Evolutionary conservation across 768 basidiomycete species (phyloP), one percentile per base, ranked within the genome.

Genomic region (Pilatotrama ljubarskyi): DNA sequence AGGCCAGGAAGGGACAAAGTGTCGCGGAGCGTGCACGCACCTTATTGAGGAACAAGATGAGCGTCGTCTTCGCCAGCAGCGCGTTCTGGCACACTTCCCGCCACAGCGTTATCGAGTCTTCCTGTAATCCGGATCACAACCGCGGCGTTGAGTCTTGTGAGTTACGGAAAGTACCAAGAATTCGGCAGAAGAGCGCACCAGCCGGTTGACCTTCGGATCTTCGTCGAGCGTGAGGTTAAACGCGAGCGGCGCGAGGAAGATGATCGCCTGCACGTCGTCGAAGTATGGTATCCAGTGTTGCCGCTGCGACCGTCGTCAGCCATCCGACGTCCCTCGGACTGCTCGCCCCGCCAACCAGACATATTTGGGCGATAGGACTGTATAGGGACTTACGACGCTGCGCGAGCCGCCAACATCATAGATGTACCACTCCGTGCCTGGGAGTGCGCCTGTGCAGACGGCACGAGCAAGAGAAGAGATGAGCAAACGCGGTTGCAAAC

Each of bases 11-110:
- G 38, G 22, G 17, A 49, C 32, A 20, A 17, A 35, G 18, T 14
- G 38, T 5, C 29, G 26, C 29, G 32, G 26, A 26, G 47, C 6
- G 32, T 15, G 29, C 24, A 64, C 71, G 25, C 60, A 82, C 84
- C 76, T 91, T 91, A 69, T 92, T 92, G 59, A 91, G 76, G 73
- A 92, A 91, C 13, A 91, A 72, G 29, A 91, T 84, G n/a, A 91
- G 75, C 59, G 82, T 84, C 17, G 86, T 80, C 49, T 80, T 76
- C 11, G 80, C 75, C 1, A 91, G 78, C 2, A 91, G 77, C 63
- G 77, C 77, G 53, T 84, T 90, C 7, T 76, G 64, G 69, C 90
- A 91, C 17, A 91, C 79, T 41, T 85, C 81, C 59, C 82, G 83
- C 89, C 89, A 92, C 0, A 92, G 76, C 43, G 74, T 72, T 14